Evolutionary conservation across 2,329 filamentous ascomycete species (phyloP).

Genomic region (Myriosclerotinia curreyana): DNA sequence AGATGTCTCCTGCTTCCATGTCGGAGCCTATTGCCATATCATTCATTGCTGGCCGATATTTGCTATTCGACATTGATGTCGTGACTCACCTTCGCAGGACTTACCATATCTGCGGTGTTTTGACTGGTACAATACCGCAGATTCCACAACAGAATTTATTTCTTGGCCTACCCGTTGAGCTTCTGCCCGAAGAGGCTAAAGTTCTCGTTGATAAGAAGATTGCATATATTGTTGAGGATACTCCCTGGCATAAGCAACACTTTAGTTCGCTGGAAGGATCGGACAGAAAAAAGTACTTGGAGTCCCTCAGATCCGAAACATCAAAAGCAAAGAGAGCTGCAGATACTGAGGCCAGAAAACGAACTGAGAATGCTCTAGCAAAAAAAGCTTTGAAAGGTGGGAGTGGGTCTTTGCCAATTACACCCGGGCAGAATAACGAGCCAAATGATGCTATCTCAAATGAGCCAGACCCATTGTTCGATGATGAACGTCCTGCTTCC

Average conservation of each 20-base stretch:
- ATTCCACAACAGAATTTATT: slow-evolving; percentile 95
- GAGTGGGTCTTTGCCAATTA: slow-evolving; percentile 19
- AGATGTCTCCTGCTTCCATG: slow-evolving; percentile 25
- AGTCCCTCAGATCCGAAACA: slow-evolving; percentile 47
- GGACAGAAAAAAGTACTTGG: slow-evolving; percentile 62
- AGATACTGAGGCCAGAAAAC: slow-evolving; percentile 32
- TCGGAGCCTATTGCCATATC: slow-evolving; percentile 72
- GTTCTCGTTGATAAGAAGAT: slow-evolving; percentile 73
- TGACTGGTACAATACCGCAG: slow-evolving; percentile 86
- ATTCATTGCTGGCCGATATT: slow-evolving; percentile 73
- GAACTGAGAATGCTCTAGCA: slow-evolving; percentile 32
- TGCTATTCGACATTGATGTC: slow-evolving; percentile 83
- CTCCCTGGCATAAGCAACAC: slow-evolving; percentile 62
- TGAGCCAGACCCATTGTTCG: slow-evolving; percentile 30
- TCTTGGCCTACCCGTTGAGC: slow-evolving; percentile 79
- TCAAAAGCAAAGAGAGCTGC: slow-evolving; percentile 47
- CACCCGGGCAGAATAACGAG: slow-evolving; percentile 14
- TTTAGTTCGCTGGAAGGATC: slow-evolving; percentile 57
- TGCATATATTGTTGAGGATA: slow-evolving; percentile 80
- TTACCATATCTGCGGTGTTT: slow-evolving; percentile 80
- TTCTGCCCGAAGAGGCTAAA: slow-evolving; percentile 86
- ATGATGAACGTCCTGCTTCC: slow-evolving; percentile 40
- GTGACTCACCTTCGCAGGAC: slow-evolving; percentile 74
- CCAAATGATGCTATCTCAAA: slow-evolving; percentile 14
- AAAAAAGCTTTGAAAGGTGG: slow-evolving; percentile 34